These are phyloP conservation scores for Nyssa sinensis DNA, from an alignment of 148 eudicot genomes.

Conservation along the genomic window DNA sequence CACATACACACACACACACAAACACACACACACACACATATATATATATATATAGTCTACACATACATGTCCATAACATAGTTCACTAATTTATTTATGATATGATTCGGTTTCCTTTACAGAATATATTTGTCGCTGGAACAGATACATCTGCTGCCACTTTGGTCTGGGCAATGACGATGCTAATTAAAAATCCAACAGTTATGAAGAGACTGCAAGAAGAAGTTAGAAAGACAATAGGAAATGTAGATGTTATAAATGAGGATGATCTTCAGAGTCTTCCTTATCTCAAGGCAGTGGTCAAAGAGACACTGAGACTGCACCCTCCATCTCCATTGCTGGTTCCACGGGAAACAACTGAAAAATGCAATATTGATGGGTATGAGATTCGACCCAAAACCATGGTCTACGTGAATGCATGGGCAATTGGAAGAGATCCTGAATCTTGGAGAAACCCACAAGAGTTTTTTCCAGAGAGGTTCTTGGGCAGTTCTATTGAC, in stretches of 20 bases:
- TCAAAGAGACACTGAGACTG: neutral
- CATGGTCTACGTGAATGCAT: conserved; percentile 1
- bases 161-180: neutral
- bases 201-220: neutral
- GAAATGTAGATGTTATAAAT: neutral
- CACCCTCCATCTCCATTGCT: neutral
- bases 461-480: neutral
- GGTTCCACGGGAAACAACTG: neutral
- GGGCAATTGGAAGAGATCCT: no score
- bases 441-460: conserved; percentile 5
- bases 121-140: neutral
- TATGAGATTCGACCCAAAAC: no score
- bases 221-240: neutral
- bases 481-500: neutral
- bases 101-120: no score
- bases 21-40: no score
- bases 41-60: no score
- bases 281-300: no score
- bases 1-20: no score
- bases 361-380: neutral
- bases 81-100: no score
- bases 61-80: no score
- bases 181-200: neutral
- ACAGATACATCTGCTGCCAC: conserved; percentile 1
- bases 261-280: neutral